Evolutionary conservation across 2,329 filamentous ascomycete genomes (phyloP).

Genomic region (Rosellinia necatrix): DNA sequence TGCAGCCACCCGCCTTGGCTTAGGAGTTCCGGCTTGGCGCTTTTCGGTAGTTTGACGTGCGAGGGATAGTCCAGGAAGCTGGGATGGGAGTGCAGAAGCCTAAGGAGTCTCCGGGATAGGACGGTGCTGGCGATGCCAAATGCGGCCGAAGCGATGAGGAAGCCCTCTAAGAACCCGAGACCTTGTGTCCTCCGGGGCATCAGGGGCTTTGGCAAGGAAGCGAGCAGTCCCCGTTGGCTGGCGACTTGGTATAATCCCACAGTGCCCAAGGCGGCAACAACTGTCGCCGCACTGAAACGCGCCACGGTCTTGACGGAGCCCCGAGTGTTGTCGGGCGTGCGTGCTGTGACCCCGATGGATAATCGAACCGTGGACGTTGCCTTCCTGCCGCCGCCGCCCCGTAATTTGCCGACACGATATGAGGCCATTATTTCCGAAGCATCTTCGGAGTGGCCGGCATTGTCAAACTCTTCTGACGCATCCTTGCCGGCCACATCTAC

Average conservation of each 20-base stretch:
- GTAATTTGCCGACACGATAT: slow-evolving; percentile 46
- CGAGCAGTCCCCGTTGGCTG: slow-evolving; percentile 7
- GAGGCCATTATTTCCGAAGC: slow-evolving; percentile 49
- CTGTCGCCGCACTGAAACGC: slow-evolving; percentile 10
- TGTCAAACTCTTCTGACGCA: slow-evolving; percentile 79
- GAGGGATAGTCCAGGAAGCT: slow-evolving; percentile 43
- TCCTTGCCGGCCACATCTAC: slow-evolving; percentile 79
- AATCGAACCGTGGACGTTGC: slow-evolving; percentile 32
- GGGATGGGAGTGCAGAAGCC: slow-evolving; percentile 41
- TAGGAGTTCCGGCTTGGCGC: slow-evolving; percentile 46
- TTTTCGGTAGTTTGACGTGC: slow-evolving; percentile 47
- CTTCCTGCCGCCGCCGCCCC: slow-evolving; percentile 35
- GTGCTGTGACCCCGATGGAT: slow-evolving; percentile 19
- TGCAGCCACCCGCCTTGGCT: slow-evolving; percentile 54
- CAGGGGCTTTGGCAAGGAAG: not conserved
- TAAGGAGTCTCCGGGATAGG: slow-evolving; percentile 38
- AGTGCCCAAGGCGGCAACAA: slow-evolving; percentile 6
- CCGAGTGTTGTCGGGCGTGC: not conserved
- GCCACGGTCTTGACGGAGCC: slow-evolving; percentile 11
- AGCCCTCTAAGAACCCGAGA: slow-evolving; percentile 45
- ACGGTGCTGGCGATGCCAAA: slow-evolving; percentile 42
- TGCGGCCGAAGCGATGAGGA: slow-evolving; percentile 43
- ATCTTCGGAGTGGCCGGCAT: slow-evolving; percentile 78
- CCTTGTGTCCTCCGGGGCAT: slow-evolving; percentile 26
- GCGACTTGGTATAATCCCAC: slow-evolving; percentile 17